A percentile compares a stretch with the other conserved stretches of the same genome.
Evolutionary conservation across 139 green algal species (phyloP).

Genomic region (Volvox africanus): DNA sequence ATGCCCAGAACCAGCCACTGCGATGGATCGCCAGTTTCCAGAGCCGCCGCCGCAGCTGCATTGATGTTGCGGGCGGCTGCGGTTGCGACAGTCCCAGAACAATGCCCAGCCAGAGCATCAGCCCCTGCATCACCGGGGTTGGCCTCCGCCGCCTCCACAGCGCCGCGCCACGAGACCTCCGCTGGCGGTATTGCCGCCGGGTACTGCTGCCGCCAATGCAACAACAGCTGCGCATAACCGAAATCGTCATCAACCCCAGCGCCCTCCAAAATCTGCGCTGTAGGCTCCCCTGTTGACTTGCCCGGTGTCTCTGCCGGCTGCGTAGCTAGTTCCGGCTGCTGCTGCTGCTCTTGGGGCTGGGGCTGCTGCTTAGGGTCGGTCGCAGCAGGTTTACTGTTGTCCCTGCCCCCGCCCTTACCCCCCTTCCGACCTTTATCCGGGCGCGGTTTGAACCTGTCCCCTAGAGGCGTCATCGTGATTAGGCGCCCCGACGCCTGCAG

Average conservation of each 20-base stretch:
- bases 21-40: not conserved
- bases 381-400: not conserved
- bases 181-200: not conserved
- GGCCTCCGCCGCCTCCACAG: not conserved
- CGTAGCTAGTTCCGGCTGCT: not conserved
- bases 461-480: conserved; percentile 44
- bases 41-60: not conserved
- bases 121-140: not conserved
- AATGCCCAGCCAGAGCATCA: not conserved
- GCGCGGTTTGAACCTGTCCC: conserved; percentile 6
- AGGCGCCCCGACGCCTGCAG: conserved; percentile 51
- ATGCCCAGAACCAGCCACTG: conserved; percentile 85
- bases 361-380: conserved; percentile 1
- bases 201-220: conserved; percentile 13
- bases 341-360: not conserved
- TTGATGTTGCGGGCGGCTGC: conserved; percentile 4
- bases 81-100: not conserved
- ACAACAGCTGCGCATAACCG: conserved; percentile 12
- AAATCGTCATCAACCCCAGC: too few relatives aligned
- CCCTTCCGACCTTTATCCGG: not conserved
- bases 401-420: not conserved
- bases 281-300: too few relatives aligned
- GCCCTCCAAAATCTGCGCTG: too few relatives aligned
- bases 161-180: conserved; percentile 25
- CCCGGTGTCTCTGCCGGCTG: not conserved